phyloP scores from a whole-genome alignment of 169 alveolate genomes.

The Eimeria sp. region DNA sequence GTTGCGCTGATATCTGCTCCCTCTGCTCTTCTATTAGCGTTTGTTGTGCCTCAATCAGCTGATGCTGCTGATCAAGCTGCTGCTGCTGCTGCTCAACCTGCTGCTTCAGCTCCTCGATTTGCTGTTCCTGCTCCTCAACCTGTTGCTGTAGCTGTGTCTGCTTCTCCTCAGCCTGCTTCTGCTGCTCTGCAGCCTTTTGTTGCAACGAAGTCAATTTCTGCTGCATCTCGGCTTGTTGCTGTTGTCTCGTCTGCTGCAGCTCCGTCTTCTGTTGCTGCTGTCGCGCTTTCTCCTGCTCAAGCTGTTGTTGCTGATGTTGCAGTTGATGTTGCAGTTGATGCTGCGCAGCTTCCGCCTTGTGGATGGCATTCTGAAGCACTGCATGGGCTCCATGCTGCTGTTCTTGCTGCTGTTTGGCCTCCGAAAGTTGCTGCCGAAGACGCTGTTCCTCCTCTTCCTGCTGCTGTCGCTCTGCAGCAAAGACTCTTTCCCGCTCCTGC shows the following conservation, averaged over 20 bases:
- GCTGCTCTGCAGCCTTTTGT: slow-evolving; percentile 34
- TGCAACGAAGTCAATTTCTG: slow-evolving; percentile 5
- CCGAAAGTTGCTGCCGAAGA: slow-evolving; percentile 41
- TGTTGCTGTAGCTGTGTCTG: slow-evolving; percentile 44
- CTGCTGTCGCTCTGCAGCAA: slow-evolving; percentile 42
- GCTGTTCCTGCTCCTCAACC: slow-evolving; percentile 35
- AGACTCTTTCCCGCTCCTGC: slow-evolving; percentile 13
- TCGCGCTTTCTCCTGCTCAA: slow-evolving; percentile 11
- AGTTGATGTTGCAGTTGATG: slow-evolving; percentile 49
- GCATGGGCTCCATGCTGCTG: slow-evolving; percentile 26
- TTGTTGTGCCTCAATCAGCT: slow-evolving; percentile 20
- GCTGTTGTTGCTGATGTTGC: slow-evolving; percentile 50
- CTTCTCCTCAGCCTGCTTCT: slow-evolving; percentile 48
- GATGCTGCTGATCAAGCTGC: slow-evolving; percentile 51
- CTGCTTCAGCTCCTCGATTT: neutral
- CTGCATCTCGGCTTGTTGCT: slow-evolving; percentile 33
- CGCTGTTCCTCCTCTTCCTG: slow-evolving; percentile 46
- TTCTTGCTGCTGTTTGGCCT: slow-evolving; percentile 46
- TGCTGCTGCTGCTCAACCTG: slow-evolving; percentile 67
- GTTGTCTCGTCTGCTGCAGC: slow-evolving; percentile 29
- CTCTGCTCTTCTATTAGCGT: slow-evolving; percentile 1
- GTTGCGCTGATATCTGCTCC: slow-evolving; percentile 44
- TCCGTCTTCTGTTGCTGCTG: slow-evolving; percentile 48
- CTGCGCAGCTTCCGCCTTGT: slow-evolving; percentile 37
- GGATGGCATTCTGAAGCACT: slow-evolving; percentile 43